These are phyloP conservation scores for Mycena sanguinolenta DNA, from an alignment of 768 basidiomycete species.

Conservation along the genomic window DNA sequence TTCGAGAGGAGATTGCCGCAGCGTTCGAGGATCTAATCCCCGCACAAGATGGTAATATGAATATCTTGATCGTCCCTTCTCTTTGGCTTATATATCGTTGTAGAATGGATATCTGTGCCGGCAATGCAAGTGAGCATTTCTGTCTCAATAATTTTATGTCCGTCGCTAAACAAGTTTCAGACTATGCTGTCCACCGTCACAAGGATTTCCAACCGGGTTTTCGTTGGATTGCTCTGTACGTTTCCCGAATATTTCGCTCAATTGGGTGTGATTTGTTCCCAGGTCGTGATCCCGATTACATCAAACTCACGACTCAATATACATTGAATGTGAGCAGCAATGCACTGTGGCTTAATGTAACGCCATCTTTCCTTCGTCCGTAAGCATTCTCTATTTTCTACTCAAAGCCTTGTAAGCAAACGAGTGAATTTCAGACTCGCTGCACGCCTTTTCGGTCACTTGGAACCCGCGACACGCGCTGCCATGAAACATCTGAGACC, in stretches of 20 bases:
- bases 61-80: no score
- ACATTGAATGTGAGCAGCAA: conserved; percentile 14
- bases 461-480: conserved; percentile 3
- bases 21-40: conserved; percentile 58
- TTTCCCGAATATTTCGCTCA: background rate
- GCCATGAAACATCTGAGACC: conserved; percentile 24
- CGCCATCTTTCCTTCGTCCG: conserved; percentile 28
- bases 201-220: conserved; percentile 24
- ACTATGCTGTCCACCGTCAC: conserved; percentile 18
- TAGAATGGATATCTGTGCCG: conserved; percentile 29
- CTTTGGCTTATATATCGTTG: background rate
- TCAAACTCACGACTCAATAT: conserved; percentile 23
- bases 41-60: conserved; percentile 40
- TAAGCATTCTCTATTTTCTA: background rate
- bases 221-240: conserved; percentile 30
- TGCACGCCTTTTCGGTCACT: conserved; percentile 16
- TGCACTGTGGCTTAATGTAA: conserved; percentile 9
- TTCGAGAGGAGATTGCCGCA: conserved; percentile 59
- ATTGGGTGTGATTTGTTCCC: conserved; percentile 18
- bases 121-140: conserved; percentile 25
- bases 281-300: conserved; percentile 14
- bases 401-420: background rate
- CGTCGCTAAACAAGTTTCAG: background rate
- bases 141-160: no score
- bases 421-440: conserved; percentile 28